Conservation (phyloP, 176 grass and related monocot genomes). For the Pharus latifolius region DNA sequence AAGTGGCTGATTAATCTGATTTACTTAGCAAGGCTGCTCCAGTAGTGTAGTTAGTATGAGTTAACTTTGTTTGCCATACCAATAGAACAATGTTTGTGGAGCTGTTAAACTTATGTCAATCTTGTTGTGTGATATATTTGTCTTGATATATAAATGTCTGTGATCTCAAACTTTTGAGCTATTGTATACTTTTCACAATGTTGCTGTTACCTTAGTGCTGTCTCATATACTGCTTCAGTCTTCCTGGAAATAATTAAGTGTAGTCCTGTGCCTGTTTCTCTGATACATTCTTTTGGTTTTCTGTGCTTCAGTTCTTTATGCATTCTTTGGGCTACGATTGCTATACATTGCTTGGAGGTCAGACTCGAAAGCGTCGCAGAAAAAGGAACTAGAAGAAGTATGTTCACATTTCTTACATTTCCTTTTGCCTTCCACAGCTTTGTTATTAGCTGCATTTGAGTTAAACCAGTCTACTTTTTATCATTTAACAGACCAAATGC, state of each 20-base stretch:
- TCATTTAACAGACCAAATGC: not conserved
- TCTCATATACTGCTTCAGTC: not conserved
- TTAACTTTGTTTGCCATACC: too few relatives aligned
- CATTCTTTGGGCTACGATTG: conserved; percentile 83
- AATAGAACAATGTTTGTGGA: not conserved
- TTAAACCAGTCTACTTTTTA: not conserved
- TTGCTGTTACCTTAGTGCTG: not conserved
- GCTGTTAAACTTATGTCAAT: not conserved
- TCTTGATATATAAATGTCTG: not conserved
- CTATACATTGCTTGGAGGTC: conserved; percentile 94
- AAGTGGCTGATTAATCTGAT: not conserved
- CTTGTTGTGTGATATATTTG: not conserved
- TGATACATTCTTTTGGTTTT: conserved; percentile 21
- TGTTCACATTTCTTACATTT: not conserved
- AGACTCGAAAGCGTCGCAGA: conserved; percentile 81
- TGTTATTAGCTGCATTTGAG: not conserved
- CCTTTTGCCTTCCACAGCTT: not conserved
- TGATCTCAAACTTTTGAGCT: not conserved
- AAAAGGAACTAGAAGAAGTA: conserved; percentile 98
- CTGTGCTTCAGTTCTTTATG: conserved; percentile 51
- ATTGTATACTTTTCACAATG: not conserved
- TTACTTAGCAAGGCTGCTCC: too few relatives aligned
- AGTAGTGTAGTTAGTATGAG: too few relatives aligned
- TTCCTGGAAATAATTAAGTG: not conserved
- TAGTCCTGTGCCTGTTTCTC: not conserved